Conservation (phyloP, 768 basidiomycete genomes). For the Zangia roseola region DNA sequence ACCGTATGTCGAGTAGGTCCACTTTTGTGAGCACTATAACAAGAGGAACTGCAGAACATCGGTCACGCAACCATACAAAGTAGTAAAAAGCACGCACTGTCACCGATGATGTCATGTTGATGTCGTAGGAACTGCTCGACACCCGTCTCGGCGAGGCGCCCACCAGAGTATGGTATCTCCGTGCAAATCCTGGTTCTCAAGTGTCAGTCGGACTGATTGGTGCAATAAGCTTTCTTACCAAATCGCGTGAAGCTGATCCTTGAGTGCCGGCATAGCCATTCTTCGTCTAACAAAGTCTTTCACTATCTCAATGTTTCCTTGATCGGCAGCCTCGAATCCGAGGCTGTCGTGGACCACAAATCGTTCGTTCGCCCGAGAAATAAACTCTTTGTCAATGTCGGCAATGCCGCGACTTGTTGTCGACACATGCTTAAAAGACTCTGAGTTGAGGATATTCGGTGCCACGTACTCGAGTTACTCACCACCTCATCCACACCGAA, state of each 20-base stretch:
- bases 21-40: constrained; percentile 18
- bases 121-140: neutral
- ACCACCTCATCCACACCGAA: constrained; percentile 15
- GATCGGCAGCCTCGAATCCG: constrained; percentile 15
- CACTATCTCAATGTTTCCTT: constrained; percentile 3
- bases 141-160: neutral
- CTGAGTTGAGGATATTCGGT: neutral
- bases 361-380: constrained; percentile 11
- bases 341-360: constrained; percentile 20
- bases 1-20: constrained; percentile 3
- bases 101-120: neutral
- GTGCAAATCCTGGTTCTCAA: neutral
- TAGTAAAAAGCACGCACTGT: neutral
- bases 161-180: neutral
- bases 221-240: neutral
- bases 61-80: neutral
- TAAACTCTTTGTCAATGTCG: constrained; percentile 14
- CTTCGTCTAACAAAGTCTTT: constrained; percentile 4
- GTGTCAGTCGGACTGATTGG: neutral
- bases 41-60: constrained; percentile 2
- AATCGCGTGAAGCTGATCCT: neutral
- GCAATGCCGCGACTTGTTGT: neutral
- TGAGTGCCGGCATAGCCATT: neutral
- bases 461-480: neutral
- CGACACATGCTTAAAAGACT: constrained; percentile 3